phyloP scores from a whole-genome alignment of 164 flowering plant genomes.

The Vitis labrusca region DNA sequence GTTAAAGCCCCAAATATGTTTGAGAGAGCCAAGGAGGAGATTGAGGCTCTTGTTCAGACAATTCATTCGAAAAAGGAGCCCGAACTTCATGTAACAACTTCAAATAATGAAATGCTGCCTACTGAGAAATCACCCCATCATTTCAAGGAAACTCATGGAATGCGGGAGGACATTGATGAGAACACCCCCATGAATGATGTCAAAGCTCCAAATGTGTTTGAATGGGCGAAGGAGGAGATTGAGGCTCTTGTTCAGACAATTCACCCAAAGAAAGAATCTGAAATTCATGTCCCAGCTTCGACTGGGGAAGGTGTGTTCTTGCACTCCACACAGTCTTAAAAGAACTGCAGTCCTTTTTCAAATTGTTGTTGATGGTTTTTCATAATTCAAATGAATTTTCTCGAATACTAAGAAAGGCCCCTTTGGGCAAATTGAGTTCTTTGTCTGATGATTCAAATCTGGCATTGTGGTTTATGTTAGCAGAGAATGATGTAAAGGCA shows the following conservation, averaged over 20 bases:
- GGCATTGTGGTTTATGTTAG: background rate
- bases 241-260: slow-evolving; percentile 48
- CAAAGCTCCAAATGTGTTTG: slow-evolving; percentile 50
- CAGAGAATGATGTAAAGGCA: slow-evolving; percentile 15
- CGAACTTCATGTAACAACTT: slow-evolving; percentile 3
- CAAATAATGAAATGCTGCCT: background rate
- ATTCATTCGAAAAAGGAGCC: slow-evolving; percentile 40
- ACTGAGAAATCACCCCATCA: slow-evolving; percentile 20
- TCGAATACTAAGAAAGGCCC: background rate
- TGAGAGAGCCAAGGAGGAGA: slow-evolving; percentile 55
- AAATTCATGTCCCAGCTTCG: background rate
- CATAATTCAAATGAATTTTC: background rate
- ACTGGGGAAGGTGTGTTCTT: no score
- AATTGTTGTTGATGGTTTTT: no score
- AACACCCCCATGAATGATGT: slow-evolving; percentile 35
- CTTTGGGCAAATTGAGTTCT: background rate
- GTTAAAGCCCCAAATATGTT: slow-evolving; percentile 52
- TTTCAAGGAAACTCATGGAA: slow-evolving; percentile 52
- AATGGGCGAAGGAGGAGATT: slow-evolving; percentile 54
- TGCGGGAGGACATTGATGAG: slow-evolving; percentile 40
- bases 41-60: slow-evolving; percentile 46
- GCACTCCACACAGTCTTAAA: no score
- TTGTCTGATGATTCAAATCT: no score
- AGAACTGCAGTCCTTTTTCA: no score
- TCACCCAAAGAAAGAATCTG: slow-evolving; percentile 36